Conservation (phyloP, 192 early-diverging fungal species). For the Coemansia sp. region DNA sequence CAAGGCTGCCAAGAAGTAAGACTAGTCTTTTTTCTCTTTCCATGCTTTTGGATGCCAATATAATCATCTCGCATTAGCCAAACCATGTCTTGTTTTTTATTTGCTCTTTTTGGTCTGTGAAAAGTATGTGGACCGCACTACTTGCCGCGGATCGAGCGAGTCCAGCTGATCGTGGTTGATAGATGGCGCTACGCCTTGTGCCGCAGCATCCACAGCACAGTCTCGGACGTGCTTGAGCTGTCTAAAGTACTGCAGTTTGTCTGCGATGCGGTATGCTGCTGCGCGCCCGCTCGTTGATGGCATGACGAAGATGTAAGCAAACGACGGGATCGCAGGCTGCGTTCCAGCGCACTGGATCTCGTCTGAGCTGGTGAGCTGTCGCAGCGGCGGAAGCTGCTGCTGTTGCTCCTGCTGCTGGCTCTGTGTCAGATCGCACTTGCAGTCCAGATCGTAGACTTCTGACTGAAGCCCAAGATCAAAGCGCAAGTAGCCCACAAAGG, state of each 20-base stretch:
- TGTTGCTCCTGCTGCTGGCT: neutral
- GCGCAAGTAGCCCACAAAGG: constrained; percentile 43
- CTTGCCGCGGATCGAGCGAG: constrained; percentile 16
- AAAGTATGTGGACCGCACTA: constrained; percentile 33
- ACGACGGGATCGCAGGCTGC: neutral
- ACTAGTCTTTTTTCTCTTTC: constrained; percentile 9
- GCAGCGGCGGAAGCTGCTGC: constrained; percentile 1
- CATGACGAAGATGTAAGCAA: constrained; percentile 61
- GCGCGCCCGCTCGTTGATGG: constrained; percentile 74
- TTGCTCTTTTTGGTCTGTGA: neutral
- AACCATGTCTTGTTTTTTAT: no score
- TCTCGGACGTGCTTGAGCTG: constrained; percentile 52
- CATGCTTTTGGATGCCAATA: constrained; percentile 7
- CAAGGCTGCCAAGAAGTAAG: constrained; percentile 83
- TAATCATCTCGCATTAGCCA: neutral
- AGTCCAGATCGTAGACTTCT: constrained; percentile 25
- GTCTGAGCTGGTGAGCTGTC: neutral
- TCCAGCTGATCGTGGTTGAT: constrained; percentile 18
- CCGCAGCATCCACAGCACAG: constrained; percentile 11
- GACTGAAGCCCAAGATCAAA: constrained; percentile 50
- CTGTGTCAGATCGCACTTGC: neutral
- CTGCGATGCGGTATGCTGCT: constrained; percentile 60
- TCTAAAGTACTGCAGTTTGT: constrained; percentile 60
- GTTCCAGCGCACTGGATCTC: constrained; percentile 1
- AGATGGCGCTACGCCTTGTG: neutral